phyloP scores from a whole-genome alignment of 768 basidiomycete species.

The Mycena sanguinolenta region DNA sequence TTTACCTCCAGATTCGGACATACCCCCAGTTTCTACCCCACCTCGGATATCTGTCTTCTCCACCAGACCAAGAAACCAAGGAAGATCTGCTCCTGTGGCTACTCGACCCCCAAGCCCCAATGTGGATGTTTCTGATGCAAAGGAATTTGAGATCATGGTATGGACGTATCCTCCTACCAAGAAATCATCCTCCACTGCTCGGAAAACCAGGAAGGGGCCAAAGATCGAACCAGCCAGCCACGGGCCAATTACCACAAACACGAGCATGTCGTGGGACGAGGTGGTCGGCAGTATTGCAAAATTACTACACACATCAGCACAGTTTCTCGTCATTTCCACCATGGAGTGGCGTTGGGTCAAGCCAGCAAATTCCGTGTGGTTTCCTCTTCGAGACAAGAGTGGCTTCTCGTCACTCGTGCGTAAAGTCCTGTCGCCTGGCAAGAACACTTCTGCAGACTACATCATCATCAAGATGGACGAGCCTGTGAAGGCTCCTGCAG shows the following conservation, averaged over 20 bases:
- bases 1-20: no score
- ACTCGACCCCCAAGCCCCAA: background rate
- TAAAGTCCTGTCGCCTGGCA: background rate
- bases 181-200: background rate
- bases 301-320: background rate
- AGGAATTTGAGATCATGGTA: background rate
- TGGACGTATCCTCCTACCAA: background rate
- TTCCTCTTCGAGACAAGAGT: background rate
- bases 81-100: background rate
- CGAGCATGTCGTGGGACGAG: background rate
- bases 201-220: background rate
- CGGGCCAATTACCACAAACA: background rate
- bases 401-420: background rate
- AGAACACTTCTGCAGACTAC: background rate
- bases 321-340: background rate
- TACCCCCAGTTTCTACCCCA: background rate
- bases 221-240: background rate
- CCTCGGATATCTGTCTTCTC: background rate
- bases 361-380: background rate
- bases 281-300: background rate
- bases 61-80: background rate
- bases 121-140: background rate
- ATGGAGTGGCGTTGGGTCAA: constrained; percentile 3
- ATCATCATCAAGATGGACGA: constrained; percentile 10
- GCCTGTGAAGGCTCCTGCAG: background rate